Conservation (phyloP, 2,329 filamentous ascomycete genomes). For the Cyphellophora attinorum region DNA sequence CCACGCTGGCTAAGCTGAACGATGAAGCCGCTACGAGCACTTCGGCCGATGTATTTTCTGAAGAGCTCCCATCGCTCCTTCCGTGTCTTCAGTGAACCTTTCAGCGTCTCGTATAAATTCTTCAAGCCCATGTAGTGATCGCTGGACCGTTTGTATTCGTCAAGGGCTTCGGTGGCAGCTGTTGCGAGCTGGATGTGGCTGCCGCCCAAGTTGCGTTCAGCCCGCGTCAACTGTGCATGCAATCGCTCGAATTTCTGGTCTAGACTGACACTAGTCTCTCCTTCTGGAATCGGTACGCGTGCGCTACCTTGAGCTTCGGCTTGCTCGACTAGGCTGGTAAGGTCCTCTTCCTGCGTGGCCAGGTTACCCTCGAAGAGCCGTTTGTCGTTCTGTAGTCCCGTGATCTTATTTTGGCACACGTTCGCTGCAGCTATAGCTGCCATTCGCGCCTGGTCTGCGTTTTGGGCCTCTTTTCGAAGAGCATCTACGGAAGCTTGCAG, state of each 20-base stretch:
- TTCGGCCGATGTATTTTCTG: slow-evolving; percentile 60
- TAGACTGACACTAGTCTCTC: slow-evolving; percentile 50
- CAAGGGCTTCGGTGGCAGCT: slow-evolving; percentile 27
- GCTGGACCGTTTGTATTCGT: slow-evolving; percentile 26
- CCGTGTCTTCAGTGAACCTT: slow-evolving; percentile 57
- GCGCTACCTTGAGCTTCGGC: slow-evolving; percentile 44
- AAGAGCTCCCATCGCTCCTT: slow-evolving; percentile 71
- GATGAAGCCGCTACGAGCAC: slow-evolving; percentile 76
- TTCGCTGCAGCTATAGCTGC: not conserved
- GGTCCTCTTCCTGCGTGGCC: slow-evolving; percentile 22
- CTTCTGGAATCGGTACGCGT: slow-evolving; percentile 54
- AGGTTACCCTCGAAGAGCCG: not conserved
- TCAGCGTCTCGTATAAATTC: slow-evolving; percentile 37
- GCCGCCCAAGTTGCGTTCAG: slow-evolving; percentile 49
- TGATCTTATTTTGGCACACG: not conserved
- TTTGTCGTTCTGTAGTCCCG: not conserved
- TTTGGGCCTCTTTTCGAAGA: slow-evolving; percentile 5
- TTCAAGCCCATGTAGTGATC: slow-evolving; percentile 28
- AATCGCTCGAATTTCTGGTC: slow-evolving; percentile 42
- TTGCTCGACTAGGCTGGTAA: slow-evolving; percentile 46
- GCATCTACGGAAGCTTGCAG: slow-evolving; percentile 23
- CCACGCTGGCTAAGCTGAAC: slow-evolving; percentile 82
- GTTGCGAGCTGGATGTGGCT: slow-evolving; percentile 56
- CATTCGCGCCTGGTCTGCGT: slow-evolving; percentile 7
- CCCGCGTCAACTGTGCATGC: slow-evolving; percentile 49